phyloP scores from a whole-genome alignment of 1,284 basidiomycete genomes.

The Cryptococcus sp. region DNA sequence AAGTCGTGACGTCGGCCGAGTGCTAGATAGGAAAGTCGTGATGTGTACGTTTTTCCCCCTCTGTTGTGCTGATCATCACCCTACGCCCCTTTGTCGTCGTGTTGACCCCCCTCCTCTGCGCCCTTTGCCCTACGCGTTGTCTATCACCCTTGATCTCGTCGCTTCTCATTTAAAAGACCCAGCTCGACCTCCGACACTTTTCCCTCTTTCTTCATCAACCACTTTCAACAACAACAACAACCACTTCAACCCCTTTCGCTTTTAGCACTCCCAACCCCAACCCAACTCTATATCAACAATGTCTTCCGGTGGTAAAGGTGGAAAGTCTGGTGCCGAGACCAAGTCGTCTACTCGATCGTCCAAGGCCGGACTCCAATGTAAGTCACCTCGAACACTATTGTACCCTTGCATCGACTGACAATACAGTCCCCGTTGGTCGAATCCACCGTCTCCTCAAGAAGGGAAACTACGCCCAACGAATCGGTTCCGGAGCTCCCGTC shows the following conservation, averaged over 20 bases:
- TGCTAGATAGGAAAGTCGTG: constrained; percentile 1
- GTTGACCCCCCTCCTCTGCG: not conserved
- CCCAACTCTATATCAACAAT: constrained; percentile 48
- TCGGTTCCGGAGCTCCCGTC: constrained; percentile 54
- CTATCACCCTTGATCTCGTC: not conserved
- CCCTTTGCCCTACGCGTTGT: not conserved
- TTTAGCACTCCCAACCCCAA: constrained; percentile 16
- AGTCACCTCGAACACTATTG: constrained; percentile 16
- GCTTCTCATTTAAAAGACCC: not conserved
- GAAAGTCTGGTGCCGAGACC: constrained; percentile 49
- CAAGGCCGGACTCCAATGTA: constrained; percentile 70
- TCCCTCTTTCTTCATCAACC: constrained; percentile 14
- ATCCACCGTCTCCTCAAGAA: constrained; percentile 80
- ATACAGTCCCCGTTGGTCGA: constrained; percentile 70
- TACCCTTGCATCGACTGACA: constrained; percentile 14
- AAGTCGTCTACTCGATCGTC: constrained; percentile 67
- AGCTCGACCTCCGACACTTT: constrained; percentile 3
- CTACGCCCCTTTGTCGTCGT: not conserved
- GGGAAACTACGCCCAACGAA: constrained; percentile 77
- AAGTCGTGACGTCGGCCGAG: not conserved
- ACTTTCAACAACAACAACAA: constrained; percentile 4
- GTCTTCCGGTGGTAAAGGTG: constrained; percentile 53
- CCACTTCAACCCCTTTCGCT: constrained; percentile 7
- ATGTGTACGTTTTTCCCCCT: constrained; percentile 2
- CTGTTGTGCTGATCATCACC: constrained; percentile 4